phyloP scores from a whole-genome alignment of 768 basidiomycete species.

The Multifurca ochricompacta region DNA sequence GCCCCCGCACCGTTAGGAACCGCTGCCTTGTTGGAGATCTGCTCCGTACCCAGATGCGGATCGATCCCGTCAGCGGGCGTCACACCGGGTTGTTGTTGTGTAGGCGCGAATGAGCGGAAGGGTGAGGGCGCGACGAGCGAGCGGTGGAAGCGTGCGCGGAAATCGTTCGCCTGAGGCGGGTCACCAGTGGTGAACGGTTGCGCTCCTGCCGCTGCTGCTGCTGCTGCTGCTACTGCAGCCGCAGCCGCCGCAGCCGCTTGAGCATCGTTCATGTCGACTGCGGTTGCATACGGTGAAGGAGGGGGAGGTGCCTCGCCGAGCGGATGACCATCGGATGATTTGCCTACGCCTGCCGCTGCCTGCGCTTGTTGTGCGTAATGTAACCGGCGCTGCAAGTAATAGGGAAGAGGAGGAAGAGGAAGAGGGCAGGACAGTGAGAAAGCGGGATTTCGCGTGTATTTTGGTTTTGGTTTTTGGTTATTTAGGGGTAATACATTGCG shows the following conservation, averaged over 20 bases:
- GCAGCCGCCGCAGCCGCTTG: slow-evolving; percentile 22
- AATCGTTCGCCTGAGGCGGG: slow-evolving; percentile 39
- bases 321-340: slow-evolving; percentile 26
- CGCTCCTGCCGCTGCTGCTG: slow-evolving; percentile 7
- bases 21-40: slow-evolving; percentile 1
- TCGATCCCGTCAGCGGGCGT: slow-evolving; percentile 22
- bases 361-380: slow-evolving; percentile 36
- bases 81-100: slow-evolving; percentile 19
- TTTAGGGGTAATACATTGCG: background rate
- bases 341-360: slow-evolving; percentile 20
- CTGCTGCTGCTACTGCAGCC: slow-evolving; percentile 10
- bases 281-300: slow-evolving; percentile 12
- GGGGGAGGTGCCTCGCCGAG: slow-evolving; percentile 23
- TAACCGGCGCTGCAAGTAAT: slow-evolving; percentile 39
- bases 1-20: background rate
- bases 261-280: slow-evolving; percentile 14
- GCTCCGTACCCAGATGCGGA: slow-evolving; percentile 19
- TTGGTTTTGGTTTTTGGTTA: no score
- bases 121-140: slow-evolving; percentile 54
- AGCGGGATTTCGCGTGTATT: no score
- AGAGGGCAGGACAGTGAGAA: background rate
- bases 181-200: slow-evolving; percentile 14
- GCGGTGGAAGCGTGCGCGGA: slow-evolving; percentile 60
- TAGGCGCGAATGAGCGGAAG: slow-evolving; percentile 33
- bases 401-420: background rate